phyloP scores from a whole-genome alignment of 371 early-diverging fungal genomes.

The Mycotypha africana region DNA sequence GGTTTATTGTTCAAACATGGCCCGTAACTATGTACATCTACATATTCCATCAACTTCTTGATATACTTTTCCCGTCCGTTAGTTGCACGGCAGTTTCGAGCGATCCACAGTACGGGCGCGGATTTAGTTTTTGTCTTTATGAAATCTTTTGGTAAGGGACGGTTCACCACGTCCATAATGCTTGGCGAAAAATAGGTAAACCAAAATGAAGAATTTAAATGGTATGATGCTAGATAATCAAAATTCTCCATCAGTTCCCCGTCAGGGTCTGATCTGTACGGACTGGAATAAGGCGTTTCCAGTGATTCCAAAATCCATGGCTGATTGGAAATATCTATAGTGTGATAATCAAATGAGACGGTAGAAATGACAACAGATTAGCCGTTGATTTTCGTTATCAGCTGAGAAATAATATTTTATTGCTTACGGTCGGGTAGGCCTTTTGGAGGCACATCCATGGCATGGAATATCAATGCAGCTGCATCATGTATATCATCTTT shows the following conservation, averaged over 20 bases:
- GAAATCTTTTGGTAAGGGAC: conserved; percentile 31
- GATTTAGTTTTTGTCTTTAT: conserved; percentile 21
- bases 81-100: conserved; percentile 29
- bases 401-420: too few species aligned
- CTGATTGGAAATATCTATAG: conserved; percentile 19
- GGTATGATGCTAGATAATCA: conserved; percentile 33
- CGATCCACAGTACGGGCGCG: conserved; percentile 37
- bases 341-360: too few species aligned
- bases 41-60: conserved; percentile 27
- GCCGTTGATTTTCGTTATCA: background rate
- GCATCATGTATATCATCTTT: conserved; percentile 14
- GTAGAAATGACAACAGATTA: background rate
- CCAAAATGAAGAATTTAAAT: conserved; percentile 25
- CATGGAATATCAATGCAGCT: conserved; percentile 29
- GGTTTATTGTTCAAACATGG: conserved; percentile 26
- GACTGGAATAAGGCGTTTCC: conserved; percentile 29
- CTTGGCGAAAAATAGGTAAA: conserved; percentile 29
- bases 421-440: conserved; percentile 22
- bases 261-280: conserved; percentile 14
- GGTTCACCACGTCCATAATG: conserved; percentile 28
- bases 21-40: conserved; percentile 31
- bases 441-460: conserved; percentile 15
- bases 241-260: conserved; percentile 22
- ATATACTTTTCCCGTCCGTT: conserved; percentile 34
- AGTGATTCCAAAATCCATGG: conserved; percentile 34